Conservation (phyloP, 305 asterid genomes). For the Ilex paraguariensis region DNA sequence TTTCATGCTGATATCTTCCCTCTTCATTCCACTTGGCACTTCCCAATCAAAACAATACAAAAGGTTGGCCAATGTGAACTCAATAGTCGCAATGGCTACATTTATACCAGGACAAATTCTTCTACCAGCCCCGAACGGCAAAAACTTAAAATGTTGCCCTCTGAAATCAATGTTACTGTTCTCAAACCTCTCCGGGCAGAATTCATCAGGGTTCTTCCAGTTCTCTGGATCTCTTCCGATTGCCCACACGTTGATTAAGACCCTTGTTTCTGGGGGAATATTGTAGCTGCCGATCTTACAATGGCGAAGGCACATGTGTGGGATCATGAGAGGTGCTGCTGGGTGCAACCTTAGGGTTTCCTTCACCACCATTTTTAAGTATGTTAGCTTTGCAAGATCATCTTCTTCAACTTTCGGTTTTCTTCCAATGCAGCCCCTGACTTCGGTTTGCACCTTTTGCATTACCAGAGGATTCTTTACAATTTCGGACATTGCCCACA, state of each 20-base stretch:
- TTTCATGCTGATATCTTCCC: slow-evolving; percentile 13
- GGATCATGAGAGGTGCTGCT: slow-evolving; percentile 10
- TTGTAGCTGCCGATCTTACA: slow-evolving; percentile 9
- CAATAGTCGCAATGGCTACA: too few species aligned
- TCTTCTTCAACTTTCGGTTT: too few species aligned
- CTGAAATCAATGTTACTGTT: slow-evolving; percentile 9
- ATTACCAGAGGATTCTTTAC: slow-evolving; percentile 10
- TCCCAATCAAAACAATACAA: slow-evolving; percentile 23
- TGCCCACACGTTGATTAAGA: slow-evolving; percentile 20
- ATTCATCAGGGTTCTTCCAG: slow-evolving; percentile 20
- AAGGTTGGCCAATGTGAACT: too few species aligned
- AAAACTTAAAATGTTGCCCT: slow-evolving; percentile 1
- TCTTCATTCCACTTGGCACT: slow-evolving; percentile 7
- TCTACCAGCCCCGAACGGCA: too few species aligned
- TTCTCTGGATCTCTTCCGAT: slow-evolving; percentile 17
- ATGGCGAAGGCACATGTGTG: slow-evolving; percentile 4
- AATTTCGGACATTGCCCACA: too few species aligned
- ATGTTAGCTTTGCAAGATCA: too few species aligned
- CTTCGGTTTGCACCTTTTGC: slow-evolving; percentile 18
- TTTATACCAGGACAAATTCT: too few species aligned
- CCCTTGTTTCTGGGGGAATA: slow-evolving; percentile 11
- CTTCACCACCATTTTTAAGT: too few species aligned
- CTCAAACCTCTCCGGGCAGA: slow-evolving; percentile 19
- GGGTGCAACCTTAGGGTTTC: slow-evolving; percentile 11
- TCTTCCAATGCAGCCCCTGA: not conserved